These are phyloP conservation scores for Aspergillus saccharolyticus DNA, from an alignment of 495 filamentous ascomycete species.

Conservation along the genomic window DNA sequence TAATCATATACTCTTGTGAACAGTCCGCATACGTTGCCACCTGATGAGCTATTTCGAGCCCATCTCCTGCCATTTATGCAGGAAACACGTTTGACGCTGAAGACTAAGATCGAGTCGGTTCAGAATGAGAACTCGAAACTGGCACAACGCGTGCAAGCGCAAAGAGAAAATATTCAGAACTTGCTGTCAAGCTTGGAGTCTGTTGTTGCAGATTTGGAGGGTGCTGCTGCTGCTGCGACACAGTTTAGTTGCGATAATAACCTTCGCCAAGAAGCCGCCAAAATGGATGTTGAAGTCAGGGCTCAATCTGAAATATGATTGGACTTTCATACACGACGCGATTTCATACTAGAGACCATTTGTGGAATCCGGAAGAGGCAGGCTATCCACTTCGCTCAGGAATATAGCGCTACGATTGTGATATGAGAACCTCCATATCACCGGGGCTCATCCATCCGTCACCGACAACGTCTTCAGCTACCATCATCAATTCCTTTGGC, in stretches of 20 bases:
- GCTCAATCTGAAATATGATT: conserved; percentile 21
- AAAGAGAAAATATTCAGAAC: conserved; percentile 68
- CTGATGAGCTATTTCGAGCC: conserved; percentile 58
- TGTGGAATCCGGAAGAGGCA: conserved; percentile 1
- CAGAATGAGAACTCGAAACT: conserved; percentile 62
- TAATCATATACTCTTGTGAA: neutral
- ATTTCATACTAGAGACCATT: neutral
- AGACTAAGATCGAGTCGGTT: conserved; percentile 54
- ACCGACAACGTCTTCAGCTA: conserved; percentile 47
- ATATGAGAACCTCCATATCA: conserved; percentile 34
- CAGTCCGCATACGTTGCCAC: conserved; percentile 75
- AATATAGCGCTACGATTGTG: conserved; percentile 18
- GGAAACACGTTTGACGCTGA: conserved; percentile 55
- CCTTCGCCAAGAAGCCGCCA: conserved; percentile 38
- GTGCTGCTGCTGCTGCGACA: conserved; percentile 48
- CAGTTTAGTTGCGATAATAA: conserved; percentile 36
- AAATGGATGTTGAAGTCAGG: conserved; percentile 42
- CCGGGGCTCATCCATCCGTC: conserved; percentile 40
- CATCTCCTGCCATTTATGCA: conserved; percentile 66
- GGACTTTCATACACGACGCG: neutral
- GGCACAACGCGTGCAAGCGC: conserved; percentile 55
- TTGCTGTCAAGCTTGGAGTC: conserved; percentile 61
- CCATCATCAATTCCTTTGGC: conserved; percentile 28
- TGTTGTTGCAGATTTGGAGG: conserved; percentile 65
- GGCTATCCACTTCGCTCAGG: neutral